These are phyloP conservation scores for Chlamydomonas sp. DNA, from an alignment of 139 green algal species.

Conservation along the genomic window DNA sequence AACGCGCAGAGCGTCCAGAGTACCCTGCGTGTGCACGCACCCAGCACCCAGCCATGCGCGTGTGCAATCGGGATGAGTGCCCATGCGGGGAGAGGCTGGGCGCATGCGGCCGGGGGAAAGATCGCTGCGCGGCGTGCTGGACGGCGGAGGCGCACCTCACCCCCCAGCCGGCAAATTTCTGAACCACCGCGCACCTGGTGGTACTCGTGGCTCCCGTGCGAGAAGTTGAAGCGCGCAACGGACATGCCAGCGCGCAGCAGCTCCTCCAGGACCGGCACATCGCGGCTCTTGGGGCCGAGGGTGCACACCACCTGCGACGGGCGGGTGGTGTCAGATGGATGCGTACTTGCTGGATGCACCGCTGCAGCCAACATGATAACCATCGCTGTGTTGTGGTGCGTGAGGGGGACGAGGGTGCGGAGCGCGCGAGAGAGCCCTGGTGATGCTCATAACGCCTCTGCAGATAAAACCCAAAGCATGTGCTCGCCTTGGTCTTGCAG, in stretches of 20 bases:
- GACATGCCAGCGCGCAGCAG: constrained; percentile 87
- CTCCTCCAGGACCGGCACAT: constrained; percentile 68
- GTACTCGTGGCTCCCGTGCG: constrained; percentile 90
- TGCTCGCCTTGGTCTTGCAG: constrained; percentile 59
- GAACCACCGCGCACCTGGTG: constrained; percentile 62
- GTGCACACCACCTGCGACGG: constrained; percentile 87
- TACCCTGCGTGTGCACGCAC: constrained; percentile 84
- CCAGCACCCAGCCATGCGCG: too few species aligned
- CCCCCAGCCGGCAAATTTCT: too few species aligned
- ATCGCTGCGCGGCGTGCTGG: too few species aligned
- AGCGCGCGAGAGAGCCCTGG: background rate
- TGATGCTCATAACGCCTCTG: background rate
- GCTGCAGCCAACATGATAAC: background rate
- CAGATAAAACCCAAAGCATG: too few species aligned
- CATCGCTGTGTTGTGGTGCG: background rate
- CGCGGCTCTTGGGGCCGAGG: constrained; percentile 73
- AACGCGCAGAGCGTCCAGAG: constrained; percentile 80
- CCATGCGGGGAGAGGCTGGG: too few species aligned
- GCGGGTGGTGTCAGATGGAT: background rate
- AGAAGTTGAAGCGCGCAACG: constrained; percentile 96
- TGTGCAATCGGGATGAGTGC: too few species aligned
- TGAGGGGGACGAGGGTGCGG: background rate
- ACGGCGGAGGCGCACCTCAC: too few species aligned
- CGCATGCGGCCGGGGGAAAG: too few species aligned
- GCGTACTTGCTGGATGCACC: background rate